Evolutionary conservation across 164 flowering plant species (phyloP), one percentile per base, ranked within the genome.

Genomic region (Annona cherimola): DNA sequence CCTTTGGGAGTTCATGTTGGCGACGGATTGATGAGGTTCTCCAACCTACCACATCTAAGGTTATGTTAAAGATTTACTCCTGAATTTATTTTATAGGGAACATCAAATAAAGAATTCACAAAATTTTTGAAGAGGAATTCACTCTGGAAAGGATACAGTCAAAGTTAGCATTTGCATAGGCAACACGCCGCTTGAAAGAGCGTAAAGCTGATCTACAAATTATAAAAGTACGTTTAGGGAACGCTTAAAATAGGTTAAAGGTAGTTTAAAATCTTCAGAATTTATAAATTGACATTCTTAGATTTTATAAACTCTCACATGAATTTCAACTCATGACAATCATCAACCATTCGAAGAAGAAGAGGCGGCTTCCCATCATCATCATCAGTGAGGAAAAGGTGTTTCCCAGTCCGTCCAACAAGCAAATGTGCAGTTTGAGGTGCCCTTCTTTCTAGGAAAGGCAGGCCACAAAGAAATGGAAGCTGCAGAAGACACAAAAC

Each of bases 21-120:
- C 94, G 90, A 44, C 98, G 86, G 43, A 96, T 91, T 45, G 99
- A 96, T 74, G 99, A 93, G 45, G 99, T 93, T 72, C 97, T 81
- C 99, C 99, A 96, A 42, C 99, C 99, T 73, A 96, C 99, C 74
- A 96, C 79, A 83, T 91, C 99, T 93, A 73, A 26, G 11, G 68
- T 35, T 20, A 80, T 26, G 86, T 78, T 83, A 67, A 81, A 81
- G 85, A 63, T 62, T 73, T n/a, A n/a, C 72, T 71, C 0, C 35
- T 44, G 8, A 75, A 35, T 18, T 18, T 0, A 55, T 62, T 20
- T 12, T 9, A 42, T 42, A 42, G 4, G 40, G n/a, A 41, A 69
- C 43, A 71, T 61, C 18, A 12, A 60, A 68, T 5, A 61, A 9
- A 61, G 8, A 6, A 54, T 19, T 45, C 61, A 41, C 42, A 69